These are phyloP conservation scores for Ogataea pignaliae DNA, from an alignment of 805 yeast species.

Conservation along the genomic window DNA sequence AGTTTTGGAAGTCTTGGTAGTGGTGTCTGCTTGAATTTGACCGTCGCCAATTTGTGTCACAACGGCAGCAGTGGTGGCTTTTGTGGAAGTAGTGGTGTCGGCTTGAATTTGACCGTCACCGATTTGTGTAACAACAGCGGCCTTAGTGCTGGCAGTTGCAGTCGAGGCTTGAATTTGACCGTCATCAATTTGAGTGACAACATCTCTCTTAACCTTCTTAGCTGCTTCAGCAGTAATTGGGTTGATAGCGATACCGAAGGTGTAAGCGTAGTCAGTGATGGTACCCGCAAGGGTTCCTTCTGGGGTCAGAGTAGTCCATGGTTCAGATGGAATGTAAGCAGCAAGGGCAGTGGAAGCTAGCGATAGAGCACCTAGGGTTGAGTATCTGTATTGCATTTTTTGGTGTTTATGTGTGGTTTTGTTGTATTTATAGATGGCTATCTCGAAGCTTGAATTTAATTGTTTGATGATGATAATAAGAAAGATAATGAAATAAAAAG, in stretches of 20 bases:
- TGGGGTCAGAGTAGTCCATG: constrained; percentile 73
- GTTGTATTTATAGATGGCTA: no score
- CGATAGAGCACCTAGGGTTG: constrained; percentile 33
- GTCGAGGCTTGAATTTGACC: constrained; percentile 52
- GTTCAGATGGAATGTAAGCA: constrained; percentile 61
- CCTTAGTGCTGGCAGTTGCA: constrained; percentile 35
- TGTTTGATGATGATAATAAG: no score
- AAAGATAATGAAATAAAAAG: no score
- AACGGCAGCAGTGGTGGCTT: constrained; percentile 34
- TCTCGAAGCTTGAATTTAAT: no score
- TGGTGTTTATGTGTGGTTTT: background rate
- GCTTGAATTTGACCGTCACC: constrained; percentile 41
- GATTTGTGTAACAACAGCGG: constrained; percentile 39
- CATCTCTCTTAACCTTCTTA: constrained; percentile 24
- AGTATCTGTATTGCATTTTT: constrained; percentile 22
- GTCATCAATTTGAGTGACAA: constrained; percentile 46
- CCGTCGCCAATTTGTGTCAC: constrained; percentile 60
- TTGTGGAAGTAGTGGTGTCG: constrained; percentile 19
- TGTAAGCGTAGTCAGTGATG: constrained; percentile 49
- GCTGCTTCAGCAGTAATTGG: constrained; percentile 35
- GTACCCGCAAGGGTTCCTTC: constrained; percentile 47
- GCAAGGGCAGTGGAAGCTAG: constrained; percentile 46
- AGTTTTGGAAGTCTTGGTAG: constrained; percentile 34
- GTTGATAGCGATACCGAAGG: constrained; percentile 70
- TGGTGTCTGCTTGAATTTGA: constrained; percentile 45